Percentiles rank a stretch among this genome's conserved stretches.
Evolutionary conservation across 305 asterid species (phyloP).

Genomic region (Fraxinus sp.): DNA sequence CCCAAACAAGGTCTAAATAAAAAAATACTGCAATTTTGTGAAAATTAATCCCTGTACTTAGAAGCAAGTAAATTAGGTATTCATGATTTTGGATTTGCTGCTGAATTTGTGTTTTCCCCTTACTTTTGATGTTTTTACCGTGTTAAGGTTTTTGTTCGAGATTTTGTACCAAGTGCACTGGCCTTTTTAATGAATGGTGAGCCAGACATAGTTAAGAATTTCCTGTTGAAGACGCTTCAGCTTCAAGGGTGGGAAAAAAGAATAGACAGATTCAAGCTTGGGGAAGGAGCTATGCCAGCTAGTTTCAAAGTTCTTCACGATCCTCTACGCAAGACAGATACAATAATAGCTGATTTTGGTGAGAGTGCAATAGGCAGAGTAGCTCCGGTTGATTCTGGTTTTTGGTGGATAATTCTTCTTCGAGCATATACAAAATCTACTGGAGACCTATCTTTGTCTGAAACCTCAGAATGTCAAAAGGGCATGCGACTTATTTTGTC

Average conservation of each 20-base stretch:
- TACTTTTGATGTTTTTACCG: background rate
- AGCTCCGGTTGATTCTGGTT: conserved; percentile 84
- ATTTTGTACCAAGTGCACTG: conserved; percentile 79
- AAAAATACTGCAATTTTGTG: background rate
- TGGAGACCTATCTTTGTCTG: conserved; percentile 65
- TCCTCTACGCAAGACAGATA: conserved; percentile 67
- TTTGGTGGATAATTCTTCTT: conserved; percentile 87
- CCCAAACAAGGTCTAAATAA: background rate
- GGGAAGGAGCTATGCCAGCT: conserved; percentile 85
- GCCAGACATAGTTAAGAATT: conserved; percentile 72
- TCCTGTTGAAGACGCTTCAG: conserved; percentile 72
- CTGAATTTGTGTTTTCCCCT: background rate
- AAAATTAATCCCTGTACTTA: background rate
- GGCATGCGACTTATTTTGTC: conserved; percentile 73
- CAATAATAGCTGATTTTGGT: conserved; percentile 72
- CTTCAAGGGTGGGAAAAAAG: conserved; percentile 84
- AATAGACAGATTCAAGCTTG: conserved; percentile 76
- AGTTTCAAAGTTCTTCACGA: conserved; percentile 83
- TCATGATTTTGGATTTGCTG: background rate
- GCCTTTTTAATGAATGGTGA: conserved; percentile 84
- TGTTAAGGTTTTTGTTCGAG: conserved; percentile 72
- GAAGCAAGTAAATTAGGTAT: background rate
- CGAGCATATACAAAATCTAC: conserved; percentile 84
- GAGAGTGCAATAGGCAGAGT: conserved; percentile 84
- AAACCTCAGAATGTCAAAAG: conserved; percentile 72